A percentile compares a stretch with the other conserved stretches of the same genome.
phyloP scores from a whole-genome alignment of 257 asterid genomes.

The Ajuga chamaepitys region DNA sequence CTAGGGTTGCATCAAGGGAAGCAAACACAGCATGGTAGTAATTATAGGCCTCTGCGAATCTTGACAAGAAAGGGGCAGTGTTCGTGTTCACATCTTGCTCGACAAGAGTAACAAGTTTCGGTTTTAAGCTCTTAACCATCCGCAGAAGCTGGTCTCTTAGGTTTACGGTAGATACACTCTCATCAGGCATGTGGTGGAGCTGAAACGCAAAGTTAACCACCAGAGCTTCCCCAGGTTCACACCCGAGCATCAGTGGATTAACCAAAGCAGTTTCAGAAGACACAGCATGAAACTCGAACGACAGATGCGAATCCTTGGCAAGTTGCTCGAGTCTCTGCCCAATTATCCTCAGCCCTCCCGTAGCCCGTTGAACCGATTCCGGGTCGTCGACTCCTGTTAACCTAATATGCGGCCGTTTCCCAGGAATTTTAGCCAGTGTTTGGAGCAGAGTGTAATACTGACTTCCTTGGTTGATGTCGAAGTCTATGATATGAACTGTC shows the following conservation, averaged over 20 bases:
- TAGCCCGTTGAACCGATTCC: constrained; percentile 73
- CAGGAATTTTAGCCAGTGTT: constrained; percentile 52
- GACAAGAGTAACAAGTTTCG: constrained; percentile 77
- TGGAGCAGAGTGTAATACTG: constrained; percentile 79
- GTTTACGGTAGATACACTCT: constrained; percentile 75
- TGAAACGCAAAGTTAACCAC: constrained; percentile 89
- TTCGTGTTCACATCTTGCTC: constrained; percentile 91
- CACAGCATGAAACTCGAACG: constrained; percentile 64
- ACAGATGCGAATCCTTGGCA: constrained; percentile 50
- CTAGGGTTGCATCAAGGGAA: constrained; percentile 78
- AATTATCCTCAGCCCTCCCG: constrained; percentile 60
- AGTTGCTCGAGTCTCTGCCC: constrained; percentile 68
- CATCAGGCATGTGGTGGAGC: constrained; percentile 98
- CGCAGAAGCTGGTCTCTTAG: constrained; percentile 81
- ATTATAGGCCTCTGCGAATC: constrained; percentile 71
- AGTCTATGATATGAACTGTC: constrained; percentile 73
- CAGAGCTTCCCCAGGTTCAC: constrained; percentile 61
- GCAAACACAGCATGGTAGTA: constrained; percentile 80
- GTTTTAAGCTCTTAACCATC: constrained; percentile 77
- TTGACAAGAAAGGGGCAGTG: constrained; percentile 69
- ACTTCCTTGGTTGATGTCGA: constrained; percentile 93
- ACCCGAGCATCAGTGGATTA: constrained; percentile 39
- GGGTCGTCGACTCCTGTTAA: constrained; percentile 95
- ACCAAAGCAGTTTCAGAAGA: constrained; percentile 61
- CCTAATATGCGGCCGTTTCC: constrained; percentile 46